Base-by-base conservation (phyloP, 2,329 filamentous ascomycete genomes). In the Colletotrichum gloeosporioides region DNA sequence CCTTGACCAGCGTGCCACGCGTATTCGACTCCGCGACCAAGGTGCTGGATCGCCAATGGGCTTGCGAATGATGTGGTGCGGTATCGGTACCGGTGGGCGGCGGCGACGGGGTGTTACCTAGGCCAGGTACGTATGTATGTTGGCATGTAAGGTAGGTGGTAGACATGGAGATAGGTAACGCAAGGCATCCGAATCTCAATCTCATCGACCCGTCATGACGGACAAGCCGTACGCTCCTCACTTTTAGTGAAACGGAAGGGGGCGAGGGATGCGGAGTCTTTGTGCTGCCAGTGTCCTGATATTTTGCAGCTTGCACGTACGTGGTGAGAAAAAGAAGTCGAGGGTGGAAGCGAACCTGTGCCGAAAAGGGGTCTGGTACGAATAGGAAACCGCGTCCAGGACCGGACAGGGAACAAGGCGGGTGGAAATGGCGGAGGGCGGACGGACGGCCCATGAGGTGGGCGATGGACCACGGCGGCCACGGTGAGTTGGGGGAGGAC, bases 161-260 rank as follows among this genome's bases (percentile, higher is more conserved):
- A 44, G 39, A n/a, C 39, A 62, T 32, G 29, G 32, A 32, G 31
- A 27, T 7, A 32, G 59, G 57, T 32, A 32, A 31, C 27, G 59
- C 63, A 53, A 34, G 57, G 71, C 39, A 67, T 36, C 44, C 44
- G n/a, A 49, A 49, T 49, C 44, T 49, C 44, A 49, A 49, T 49
- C 16, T 22, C 65, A 55, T 67, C 34, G 69, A 68, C 57, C 63
- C 73, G 57, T 64, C 32, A 27, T 49, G 59, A 61, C 64, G 70
- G 64, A 49, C 34, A 57, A 55, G 57, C 69, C 63, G 59, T 39
- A 27, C n/a, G n/a, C 29, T 44, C 44, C 57, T 69, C 64, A 69
- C 27, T 65, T 34, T 73, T 61, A 59, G 70, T 76, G 73, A 76
- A 69, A 76, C 73, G 12, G 49, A 73, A 76, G 63, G 64, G 69